These are phyloP conservation scores for Picea abies DNA, from an alignment of 83 land plant genomes.

Conservation along the genomic window DNA sequence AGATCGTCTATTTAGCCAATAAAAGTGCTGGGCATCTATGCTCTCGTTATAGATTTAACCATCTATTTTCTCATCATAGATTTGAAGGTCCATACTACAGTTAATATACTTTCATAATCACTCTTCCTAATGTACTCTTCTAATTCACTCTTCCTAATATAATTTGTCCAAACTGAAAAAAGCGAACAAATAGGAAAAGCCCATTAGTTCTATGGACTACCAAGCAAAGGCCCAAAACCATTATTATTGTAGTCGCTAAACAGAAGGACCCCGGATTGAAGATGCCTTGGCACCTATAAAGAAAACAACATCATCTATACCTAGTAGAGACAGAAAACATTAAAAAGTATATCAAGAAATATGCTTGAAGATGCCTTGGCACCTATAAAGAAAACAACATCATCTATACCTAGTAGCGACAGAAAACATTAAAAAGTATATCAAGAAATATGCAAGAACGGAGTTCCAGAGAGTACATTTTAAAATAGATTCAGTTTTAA, in stretches of 20 bases:
- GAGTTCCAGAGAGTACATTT: slow-evolving; percentile 45
- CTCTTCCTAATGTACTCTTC: too few relatives aligned
- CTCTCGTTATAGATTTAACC: too few relatives aligned
- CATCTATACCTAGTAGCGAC: slow-evolving; percentile 40
- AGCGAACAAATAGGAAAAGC: too few relatives aligned
- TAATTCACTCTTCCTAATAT: too few relatives aligned
- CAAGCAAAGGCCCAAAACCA: slow-evolving; percentile 29
- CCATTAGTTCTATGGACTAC: neutral
- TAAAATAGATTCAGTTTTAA: slow-evolving; percentile 24
- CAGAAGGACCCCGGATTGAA: slow-evolving; percentile 7
- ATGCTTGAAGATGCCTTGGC: slow-evolving; percentile 4
- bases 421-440: slow-evolving; percentile 50
- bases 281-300: slow-evolving; percentile 12
- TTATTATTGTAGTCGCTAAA: slow-evolving; percentile 31
- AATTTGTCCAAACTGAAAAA: too few relatives aligned
- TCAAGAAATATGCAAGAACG: slow-evolving; percentile 22
- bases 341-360: slow-evolving; percentile 51
- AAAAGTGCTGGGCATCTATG: too few relatives aligned
- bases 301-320: slow-evolving; percentile 26
- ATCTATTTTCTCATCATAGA: too few relatives aligned
- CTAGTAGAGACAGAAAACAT: slow-evolving; percentile 48
- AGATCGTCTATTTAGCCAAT: too few relatives aligned
- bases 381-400: slow-evolving; percentile 1
- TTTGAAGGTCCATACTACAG: too few relatives aligned
- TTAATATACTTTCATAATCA: too few relatives aligned